Conservation (phyloP, 2,329 filamentous ascomycete species). For the Ophiostoma sp. region DNA sequence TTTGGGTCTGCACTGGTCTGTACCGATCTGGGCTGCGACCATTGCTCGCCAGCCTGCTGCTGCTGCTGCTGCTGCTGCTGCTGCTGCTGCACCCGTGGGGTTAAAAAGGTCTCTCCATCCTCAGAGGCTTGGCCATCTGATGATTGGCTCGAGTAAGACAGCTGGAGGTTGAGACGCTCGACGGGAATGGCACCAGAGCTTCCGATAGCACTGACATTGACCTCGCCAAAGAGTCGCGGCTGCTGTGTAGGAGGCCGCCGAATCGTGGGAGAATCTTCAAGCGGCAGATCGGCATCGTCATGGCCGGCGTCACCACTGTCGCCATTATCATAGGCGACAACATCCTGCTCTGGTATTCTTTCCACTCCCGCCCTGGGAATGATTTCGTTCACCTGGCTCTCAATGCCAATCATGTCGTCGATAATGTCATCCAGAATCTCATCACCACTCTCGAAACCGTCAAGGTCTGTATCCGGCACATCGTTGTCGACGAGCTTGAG, state of each 20-base stretch:
- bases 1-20: constrained; percentile 22
- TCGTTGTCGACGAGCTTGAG: constrained; percentile 48
- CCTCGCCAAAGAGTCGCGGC: constrained; percentile 50
- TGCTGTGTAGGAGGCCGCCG: constrained; percentile 10
- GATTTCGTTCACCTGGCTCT: constrained; percentile 33
- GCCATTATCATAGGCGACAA: constrained; percentile 40
- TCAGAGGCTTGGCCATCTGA: constrained; percentile 46
- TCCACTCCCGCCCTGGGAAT: constrained; percentile 27
- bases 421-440: constrained; percentile 31
- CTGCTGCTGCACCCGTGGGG: constrained; percentile 20
- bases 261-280: constrained; percentile 9
- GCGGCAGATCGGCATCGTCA: neutral
- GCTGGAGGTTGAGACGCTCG: constrained; percentile 45
- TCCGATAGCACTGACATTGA: constrained; percentile 49
- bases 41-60: constrained; percentile 16
- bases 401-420: constrained; percentile 29
- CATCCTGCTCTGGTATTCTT: constrained; percentile 67
- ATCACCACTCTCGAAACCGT: constrained; percentile 29
- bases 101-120: constrained; percentile 28
- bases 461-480: constrained; percentile 15
- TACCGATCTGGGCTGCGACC: constrained; percentile 28
- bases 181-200: constrained; percentile 49
- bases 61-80: constrained; percentile 21
- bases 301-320: constrained; percentile 31
- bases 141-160: constrained; percentile 44